A percentile compares a stretch with the other conserved stretches of the same genome.
Evolutionary conservation across 2,329 filamentous ascomycete species (phyloP).

Genomic region (Ophiosphaerella herpotricha): DNA sequence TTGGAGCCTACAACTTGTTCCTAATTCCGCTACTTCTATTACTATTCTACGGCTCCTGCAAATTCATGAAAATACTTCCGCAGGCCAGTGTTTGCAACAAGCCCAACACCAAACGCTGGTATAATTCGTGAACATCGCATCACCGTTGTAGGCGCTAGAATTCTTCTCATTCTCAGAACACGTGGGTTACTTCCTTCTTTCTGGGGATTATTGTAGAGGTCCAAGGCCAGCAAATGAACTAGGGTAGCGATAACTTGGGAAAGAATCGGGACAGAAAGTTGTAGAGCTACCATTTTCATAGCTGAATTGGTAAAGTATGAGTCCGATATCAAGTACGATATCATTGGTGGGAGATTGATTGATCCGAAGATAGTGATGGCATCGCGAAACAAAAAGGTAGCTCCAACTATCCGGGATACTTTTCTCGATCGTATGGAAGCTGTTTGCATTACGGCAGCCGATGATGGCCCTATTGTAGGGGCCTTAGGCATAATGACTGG

Average conservation of each 20-base stretch:
- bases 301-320: slow-evolving; percentile 18
- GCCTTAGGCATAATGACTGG: slow-evolving; percentile 1
- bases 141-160: slow-evolving; percentile 23
- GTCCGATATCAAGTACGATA: slow-evolving; percentile 23
- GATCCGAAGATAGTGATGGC: slow-evolving; percentile 38
- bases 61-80: slow-evolving; percentile 22
- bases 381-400: slow-evolving; percentile 36
- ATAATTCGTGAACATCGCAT: slow-evolving; percentile 35
- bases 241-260: slow-evolving; percentile 35
- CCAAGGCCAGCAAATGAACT: slow-evolving; percentile 32
- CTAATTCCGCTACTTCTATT: too few relatives aligned
- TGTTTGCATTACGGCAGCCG: background rate
- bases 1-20: too few relatives aligned
- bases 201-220: slow-evolving; percentile 25
- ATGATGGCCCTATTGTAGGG: background rate
- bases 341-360: slow-evolving; percentile 31
- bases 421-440: slow-evolving; percentile 5
- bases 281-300: slow-evolving; percentile 26
- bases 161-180: slow-evolving; percentile 17
- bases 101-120: slow-evolving; percentile 35
- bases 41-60: background rate
- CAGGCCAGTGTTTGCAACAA: slow-evolving; percentile 29
- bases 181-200: slow-evolving; percentile 1
- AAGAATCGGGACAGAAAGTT: slow-evolving; percentile 34
- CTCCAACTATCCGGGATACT: slow-evolving; percentile 20